Base-by-base conservation (phyloP, 768 basidiomycete species). In the Boletus pseudopeckii region DNA sequence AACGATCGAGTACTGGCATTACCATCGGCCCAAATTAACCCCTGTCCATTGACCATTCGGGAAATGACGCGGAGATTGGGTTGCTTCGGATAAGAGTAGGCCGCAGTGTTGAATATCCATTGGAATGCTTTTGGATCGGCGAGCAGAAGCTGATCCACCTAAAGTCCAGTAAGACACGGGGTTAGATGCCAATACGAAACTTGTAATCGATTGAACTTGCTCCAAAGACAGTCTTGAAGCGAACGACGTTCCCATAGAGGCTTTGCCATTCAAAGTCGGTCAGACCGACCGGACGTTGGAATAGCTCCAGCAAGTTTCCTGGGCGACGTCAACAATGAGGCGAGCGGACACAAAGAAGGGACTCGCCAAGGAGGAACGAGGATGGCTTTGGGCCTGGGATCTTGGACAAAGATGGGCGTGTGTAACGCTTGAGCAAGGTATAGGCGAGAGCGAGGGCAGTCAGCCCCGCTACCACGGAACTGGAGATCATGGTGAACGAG, bases 81-180 rank as follows among this genome's bases (percentile, higher is more conserved):
- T 24, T 55, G 72, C 52, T 79, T 81, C 24, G 60, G 63, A 53
- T 74, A 81, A 24, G 67, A 66, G 52, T 81, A 77, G 2, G 70
- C 75, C 3, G 74, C 70, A 2, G 75, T 75, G 28, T 74, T 72
- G 54, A 75, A 73, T 36, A 80, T 70, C 48, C 60, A 59, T 36
- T 65, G 69, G 0, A 73, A 40, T 7, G 77, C 79, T 56, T 81
- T 80, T 5, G 77, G 74, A 61, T 82, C 80, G 6, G 76, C 66
- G 4, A 80, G 58, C 33, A 79, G 60, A 17, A 81, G 74, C 26
- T 73, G 68, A 51, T 80, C 74, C 56, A 72, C 74, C 79, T 79
- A 49, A 15, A 39, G 45, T 42, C 26, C 22, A 47, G 20, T 5
- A 10, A 34, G 32, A 37, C n/a, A 47, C 36, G 20, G 36, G 66